phyloP scores from a whole-genome alignment of 2,329 filamentous ascomycete species.

The Penicillium capsulatum region DNA sequence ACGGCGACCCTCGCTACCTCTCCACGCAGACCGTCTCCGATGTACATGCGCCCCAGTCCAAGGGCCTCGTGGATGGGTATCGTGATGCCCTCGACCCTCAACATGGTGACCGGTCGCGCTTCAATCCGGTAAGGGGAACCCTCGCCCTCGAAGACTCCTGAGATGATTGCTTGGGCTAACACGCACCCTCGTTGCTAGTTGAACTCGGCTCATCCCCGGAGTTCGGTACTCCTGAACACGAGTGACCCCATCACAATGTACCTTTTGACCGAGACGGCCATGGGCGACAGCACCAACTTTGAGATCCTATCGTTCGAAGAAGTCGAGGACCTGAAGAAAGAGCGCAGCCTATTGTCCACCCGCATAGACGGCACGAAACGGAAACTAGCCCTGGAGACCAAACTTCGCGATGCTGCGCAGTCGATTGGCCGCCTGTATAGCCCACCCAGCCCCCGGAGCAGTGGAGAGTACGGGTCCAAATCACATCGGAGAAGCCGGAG shows the following conservation, averaged over 20 bases:
- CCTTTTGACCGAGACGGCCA: slow-evolving; percentile 85
- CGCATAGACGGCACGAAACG: slow-evolving; percentile 78
- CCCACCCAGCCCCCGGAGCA: slow-evolving; percentile 54
- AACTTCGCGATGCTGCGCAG: slow-evolving; percentile 87
- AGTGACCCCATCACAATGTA: slow-evolving; percentile 73
- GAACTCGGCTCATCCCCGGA: slow-evolving; percentile 41
- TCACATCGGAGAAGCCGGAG: slow-evolving; percentile 52
- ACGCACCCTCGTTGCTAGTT: slow-evolving; percentile 51
- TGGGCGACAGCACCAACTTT: slow-evolving; percentile 80
- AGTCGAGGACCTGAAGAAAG: slow-evolving; percentile 86
- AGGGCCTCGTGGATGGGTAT: slow-evolving; percentile 58
- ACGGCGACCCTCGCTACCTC: slow-evolving; percentile 39
- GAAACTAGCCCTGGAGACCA: slow-evolving; percentile 83
- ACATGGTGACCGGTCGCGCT: slow-evolving; percentile 52
- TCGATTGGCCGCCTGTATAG: slow-evolving; percentile 79
- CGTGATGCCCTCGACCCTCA: slow-evolving; percentile 54
- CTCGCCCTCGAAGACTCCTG: neutral
- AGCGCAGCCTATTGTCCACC: slow-evolving; percentile 65
- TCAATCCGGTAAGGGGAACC: slow-evolving; percentile 52
- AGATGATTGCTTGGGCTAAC: slow-evolving; percentile 5
- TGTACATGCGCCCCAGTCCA: slow-evolving; percentile 35
- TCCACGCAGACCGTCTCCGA: slow-evolving; percentile 34
- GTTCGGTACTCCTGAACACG: slow-evolving; percentile 39
- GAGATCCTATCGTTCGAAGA: slow-evolving; percentile 87
- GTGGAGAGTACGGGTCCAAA: slow-evolving; percentile 42